Evolutionary conservation across 345 rosid species (phyloP), one percentile per base, ranked within the genome.

Genomic region (Eucalyptus cloeziana): DNA sequence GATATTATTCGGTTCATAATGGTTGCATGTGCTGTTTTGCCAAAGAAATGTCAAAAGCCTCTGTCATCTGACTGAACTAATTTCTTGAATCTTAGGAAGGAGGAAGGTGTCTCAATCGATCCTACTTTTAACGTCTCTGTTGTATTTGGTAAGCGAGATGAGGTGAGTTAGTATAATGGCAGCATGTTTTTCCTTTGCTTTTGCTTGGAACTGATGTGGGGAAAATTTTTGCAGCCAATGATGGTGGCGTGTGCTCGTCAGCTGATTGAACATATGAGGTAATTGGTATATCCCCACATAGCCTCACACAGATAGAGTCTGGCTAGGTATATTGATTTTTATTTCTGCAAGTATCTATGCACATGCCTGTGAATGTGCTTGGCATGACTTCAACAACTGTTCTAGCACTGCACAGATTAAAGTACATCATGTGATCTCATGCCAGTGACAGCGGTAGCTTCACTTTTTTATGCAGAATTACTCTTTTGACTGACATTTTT

Each of bases 251-350:
- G 96, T 92, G 96, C 99, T 87, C 96, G 98, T 87, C 96, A 93
- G 91, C 92, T 97, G 91, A 94, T 96, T 86, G 99, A 97, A 93
- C 95, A 93, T 90, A 94, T 96, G 89, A 97, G 99, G 99, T 96
- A 87, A 52, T 52, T 25, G 8, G 80, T 56, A 43, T 30, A 13
- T 76, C 27, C 49, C 31, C 30, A 49, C 31, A 10, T 86, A 31
- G 51, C 60, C 37, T 51, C 87, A 31, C 27, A 54, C 45, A 24
- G 54, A 50, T 56, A 31, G 56, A 56, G 25, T 8, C 62, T 3
- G 10, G 44, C 83, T 37, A 37, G 27, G 80, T 33, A 31, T 69
- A 31, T 67, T 15, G 12, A 37, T 33, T 33, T 33, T 71, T 10
- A 19, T 71, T 71, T 71, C 45, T 71, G 81, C 45, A 37, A 71